Percentiles rank a stretch among this genome's conserved stretches.
Evolutionary conservation across 345 rosid species (phyloP).

Genomic region (Hevea brasiliensis): DNA sequence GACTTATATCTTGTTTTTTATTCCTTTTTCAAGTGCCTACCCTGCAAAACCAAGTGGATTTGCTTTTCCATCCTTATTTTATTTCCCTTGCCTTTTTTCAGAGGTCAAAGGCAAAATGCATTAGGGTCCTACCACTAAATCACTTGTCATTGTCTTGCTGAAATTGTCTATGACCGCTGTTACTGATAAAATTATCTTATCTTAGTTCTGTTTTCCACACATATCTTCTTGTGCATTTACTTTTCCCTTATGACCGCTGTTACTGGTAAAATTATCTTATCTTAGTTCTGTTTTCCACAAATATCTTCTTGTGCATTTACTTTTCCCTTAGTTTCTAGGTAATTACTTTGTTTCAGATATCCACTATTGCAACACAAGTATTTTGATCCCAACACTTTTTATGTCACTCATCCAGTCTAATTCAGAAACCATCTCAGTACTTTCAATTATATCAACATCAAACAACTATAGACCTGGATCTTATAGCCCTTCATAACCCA

Average conservation of each 20-base stretch:
- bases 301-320: not conserved
- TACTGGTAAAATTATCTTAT: too few species aligned
- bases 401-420: not conserved
- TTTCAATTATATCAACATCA: too few species aligned
- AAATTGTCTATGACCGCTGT: not conserved
- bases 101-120: slow-evolving; percentile 3
- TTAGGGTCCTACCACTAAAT: slow-evolving; percentile 6
- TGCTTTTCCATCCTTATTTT: not conserved
- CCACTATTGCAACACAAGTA: not conserved
- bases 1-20: not conserved
- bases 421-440: too few species aligned
- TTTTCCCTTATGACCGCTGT: not conserved
- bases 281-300: too few species aligned
- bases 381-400: not conserved
- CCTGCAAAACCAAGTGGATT: not conserved
- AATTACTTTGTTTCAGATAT: not conserved
- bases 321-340: not conserved
- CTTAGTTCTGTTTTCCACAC: not conserved
- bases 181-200: not conserved
- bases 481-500: too few species aligned
- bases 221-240: not conserved
- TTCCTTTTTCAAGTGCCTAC: not conserved
- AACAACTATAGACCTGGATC: too few species aligned
- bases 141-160: not conserved
- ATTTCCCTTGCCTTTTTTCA: not conserved